Conservation (phyloP, 768 basidiomycete species). For the Leccinum obscurum region DNA sequence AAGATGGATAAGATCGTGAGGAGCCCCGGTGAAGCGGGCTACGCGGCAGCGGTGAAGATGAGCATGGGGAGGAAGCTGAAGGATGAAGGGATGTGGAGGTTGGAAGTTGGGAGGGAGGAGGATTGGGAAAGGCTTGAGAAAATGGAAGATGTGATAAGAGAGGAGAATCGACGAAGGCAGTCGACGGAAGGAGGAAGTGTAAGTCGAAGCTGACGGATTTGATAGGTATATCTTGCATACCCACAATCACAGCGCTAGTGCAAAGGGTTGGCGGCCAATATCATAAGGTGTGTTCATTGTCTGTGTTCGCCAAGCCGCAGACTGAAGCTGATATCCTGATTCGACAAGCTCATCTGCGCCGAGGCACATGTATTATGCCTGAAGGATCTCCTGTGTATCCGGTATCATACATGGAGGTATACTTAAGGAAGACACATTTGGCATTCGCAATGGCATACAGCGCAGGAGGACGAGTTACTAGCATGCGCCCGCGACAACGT, state of each 20-base stretch:
- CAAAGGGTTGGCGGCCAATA: too few species aligned
- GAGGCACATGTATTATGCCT: too few species aligned
- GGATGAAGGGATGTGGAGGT: slow-evolving; percentile 34
- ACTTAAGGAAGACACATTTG: too few species aligned
- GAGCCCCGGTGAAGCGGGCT: slow-evolving; percentile 65
- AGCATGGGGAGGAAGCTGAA: slow-evolving; percentile 51
- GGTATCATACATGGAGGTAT: too few species aligned
- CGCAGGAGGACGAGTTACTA: too few species aligned
- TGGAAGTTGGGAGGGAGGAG: slow-evolving; percentile 33
- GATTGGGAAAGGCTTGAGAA: slow-evolving; percentile 28
- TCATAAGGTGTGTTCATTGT: too few species aligned
- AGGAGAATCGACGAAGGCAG: slow-evolving; percentile 31
- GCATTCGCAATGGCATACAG: too few species aligned
- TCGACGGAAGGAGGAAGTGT: background rate
- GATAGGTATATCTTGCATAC: slow-evolving; percentile 9
- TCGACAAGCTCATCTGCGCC: too few species aligned
- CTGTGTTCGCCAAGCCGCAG: too few species aligned
- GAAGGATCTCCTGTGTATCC: too few species aligned
- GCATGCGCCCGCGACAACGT: too few species aligned
- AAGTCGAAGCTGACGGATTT: background rate
- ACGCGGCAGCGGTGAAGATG: slow-evolving; percentile 64
- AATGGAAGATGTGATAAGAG: slow-evolving; percentile 27
- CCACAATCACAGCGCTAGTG: background rate
- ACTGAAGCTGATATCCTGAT: too few species aligned
- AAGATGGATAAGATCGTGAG: slow-evolving; percentile 50